These are phyloP conservation scores for Chrysoporthe cubensis DNA, from an alignment of 2,329 filamentous ascomycete genomes.

Conservation along the genomic window DNA sequence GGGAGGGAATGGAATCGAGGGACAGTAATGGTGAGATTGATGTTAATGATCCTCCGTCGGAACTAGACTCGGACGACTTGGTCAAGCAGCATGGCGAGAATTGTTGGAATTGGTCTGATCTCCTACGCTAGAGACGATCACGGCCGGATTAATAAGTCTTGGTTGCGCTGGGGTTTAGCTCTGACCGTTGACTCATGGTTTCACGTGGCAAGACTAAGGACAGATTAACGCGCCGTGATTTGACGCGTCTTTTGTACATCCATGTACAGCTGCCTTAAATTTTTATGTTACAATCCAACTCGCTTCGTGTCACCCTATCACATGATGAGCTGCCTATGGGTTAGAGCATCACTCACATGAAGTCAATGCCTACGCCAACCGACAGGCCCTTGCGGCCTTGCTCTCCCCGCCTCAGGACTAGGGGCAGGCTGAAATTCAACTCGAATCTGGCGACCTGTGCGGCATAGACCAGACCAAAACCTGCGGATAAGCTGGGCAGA, in stretches of 20 bases:
- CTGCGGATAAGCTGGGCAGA: slow-evolving; percentile 82
- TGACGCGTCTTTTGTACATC: not conserved
- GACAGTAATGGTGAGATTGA: no score
- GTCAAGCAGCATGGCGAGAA: no score
- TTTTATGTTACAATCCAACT: not conserved
- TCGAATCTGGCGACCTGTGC: slow-evolving; percentile 94
- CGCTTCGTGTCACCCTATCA: not conserved
- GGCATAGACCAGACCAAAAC: slow-evolving; percentile 90
- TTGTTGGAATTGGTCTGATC: no score
- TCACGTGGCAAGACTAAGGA: no score
- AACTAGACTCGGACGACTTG: not conserved
- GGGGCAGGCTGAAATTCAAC: slow-evolving; percentile 89
- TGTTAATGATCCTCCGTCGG: no score
- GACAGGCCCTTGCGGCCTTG: slow-evolving; percentile 88
- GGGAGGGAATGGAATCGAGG: no score
- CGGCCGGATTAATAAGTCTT: no score
- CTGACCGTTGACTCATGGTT: not conserved
- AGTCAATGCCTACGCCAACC: slow-evolving; percentile 95
- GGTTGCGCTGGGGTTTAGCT: not conserved
- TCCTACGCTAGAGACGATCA: no score
- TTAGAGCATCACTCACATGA: slow-evolving; percentile 65
- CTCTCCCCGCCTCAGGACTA: slow-evolving; percentile 82
- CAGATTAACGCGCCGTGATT: slow-evolving; percentile 3
- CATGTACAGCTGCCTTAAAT: not conserved
- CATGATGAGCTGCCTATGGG: not conserved